Evolutionary conservation across 495 filamentous ascomycete species (phyloP).

Genomic region (Penicillium goetzii): DNA sequence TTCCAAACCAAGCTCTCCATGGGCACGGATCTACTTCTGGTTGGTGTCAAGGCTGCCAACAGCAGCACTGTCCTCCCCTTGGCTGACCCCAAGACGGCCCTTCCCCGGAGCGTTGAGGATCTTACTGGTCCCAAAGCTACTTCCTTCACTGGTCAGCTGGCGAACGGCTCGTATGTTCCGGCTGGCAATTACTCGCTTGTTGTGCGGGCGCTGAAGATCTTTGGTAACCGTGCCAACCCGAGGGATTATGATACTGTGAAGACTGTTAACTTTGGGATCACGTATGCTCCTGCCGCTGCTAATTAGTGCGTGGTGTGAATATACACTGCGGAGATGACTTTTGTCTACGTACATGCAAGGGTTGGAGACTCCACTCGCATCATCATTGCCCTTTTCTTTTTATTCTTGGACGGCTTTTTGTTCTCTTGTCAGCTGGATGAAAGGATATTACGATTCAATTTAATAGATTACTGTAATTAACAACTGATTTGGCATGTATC

Average conservation of each 20-base stretch:
- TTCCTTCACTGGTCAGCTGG: slow-evolving; percentile 25
- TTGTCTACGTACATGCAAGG: not conserved
- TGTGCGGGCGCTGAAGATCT: slow-evolving; percentile 31
- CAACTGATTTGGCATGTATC: not conserved
- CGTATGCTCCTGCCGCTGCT: not conserved
- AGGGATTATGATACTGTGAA: slow-evolving; percentile 27
- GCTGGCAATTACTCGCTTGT: slow-evolving; percentile 32
- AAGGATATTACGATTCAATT: not conserved
- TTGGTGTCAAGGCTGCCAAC: slow-evolving; percentile 30
- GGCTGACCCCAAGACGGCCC: not conserved
- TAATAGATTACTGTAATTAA: not conserved
- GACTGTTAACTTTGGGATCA: slow-evolving; percentile 17
- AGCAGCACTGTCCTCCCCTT: slow-evolving; percentile 10
- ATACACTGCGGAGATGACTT: not conserved
- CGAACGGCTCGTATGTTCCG: slow-evolving; percentile 33
- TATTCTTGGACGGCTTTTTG: not conserved
- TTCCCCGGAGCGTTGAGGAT: not conserved
- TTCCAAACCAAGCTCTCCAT: slow-evolving; percentile 28
- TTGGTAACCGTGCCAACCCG: slow-evolving; percentile 18
- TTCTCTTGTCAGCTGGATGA: not conserved
- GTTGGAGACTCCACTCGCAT: not conserved
- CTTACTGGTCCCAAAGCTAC: not conserved
- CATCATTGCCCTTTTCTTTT: not conserved
- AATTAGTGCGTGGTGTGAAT: not conserved
- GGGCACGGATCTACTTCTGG: slow-evolving; percentile 25